Evolutionary conservation across 2,329 filamentous ascomycete species (phyloP), one percentile per base, ranked within the genome.

Genomic region (Albifimbria verrucaria): DNA sequence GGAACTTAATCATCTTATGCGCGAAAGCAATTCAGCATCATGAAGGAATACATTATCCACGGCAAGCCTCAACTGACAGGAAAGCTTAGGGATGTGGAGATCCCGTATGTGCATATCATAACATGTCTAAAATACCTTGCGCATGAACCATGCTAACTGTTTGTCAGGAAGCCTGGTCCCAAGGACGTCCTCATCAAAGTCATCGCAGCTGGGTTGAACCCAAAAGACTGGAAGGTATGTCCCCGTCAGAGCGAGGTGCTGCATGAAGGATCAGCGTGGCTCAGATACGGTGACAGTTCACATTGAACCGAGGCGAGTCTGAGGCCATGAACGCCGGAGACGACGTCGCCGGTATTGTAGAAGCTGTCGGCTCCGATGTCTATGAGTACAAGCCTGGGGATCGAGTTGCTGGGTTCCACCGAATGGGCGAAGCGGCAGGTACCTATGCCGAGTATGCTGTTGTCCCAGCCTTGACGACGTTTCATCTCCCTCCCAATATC

Each of bases 371-470:
- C 7, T 43, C 48, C 2, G 54, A 53, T 1, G 57, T 62, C 10
- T 44, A 24, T 11, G 56, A 55, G 20, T 62, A 63, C 45, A 45
- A 50, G n/a, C 46, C 55, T 1, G 75, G 75, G 15, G 76, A 78
- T 55, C 66, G 76, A 41, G 76, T 78, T 22, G 71, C 70, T 5
- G 72, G 70, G 2, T 77, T 76, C 49, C 75, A 78, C 53, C 69
- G 79, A 58, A 83, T 85, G 73, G 58, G 68, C 51, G 68, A 67
- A 2, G 72, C 76, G 0, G 66, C 73, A 39, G 83, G 83, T 4
- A 77, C 71, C 26, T 86, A 77, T 58, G 83, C 82, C 12, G 81
- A 86, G 59, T 86, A 85, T 61, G 77, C 80, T 2, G 65, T 86
- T n/a, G 77, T 76, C 2, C 77, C 71, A 71, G 72, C 74, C 26